Base-by-base conservation (phyloP, 305 asterid genomes). In the Fraxinus platypoda region DNA sequence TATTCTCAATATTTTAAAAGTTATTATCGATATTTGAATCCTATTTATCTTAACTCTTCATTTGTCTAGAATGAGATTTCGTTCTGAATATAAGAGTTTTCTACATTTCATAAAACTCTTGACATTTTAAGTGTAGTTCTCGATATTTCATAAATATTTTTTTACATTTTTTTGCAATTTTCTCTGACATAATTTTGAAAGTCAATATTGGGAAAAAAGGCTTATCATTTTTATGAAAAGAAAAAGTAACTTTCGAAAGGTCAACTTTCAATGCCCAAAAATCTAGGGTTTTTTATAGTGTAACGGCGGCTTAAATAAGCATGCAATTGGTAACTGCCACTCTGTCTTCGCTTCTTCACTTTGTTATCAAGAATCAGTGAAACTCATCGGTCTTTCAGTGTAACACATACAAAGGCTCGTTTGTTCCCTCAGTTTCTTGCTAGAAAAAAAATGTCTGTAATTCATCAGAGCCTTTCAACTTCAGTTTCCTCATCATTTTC, bases 401-500 rank as follows among this genome's bases (percentile, higher is more conserved):
- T 23, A 3, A 26, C 9, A 6, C n/a, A 28, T 0, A 68, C 37
- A 74, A 35, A 33, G 76, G 34, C 41, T 30, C 43, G 8, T 30
- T 31, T 31, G 25, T 71, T 71, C 23, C 75, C 75, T 71, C 41
- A 13, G 43, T 71, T 31, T 71, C 6, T 30, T 71, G 21, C 2
- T 33, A 31, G 31, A 66, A 26, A 26, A 62, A 17, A 84, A 76
- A 93, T 93, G 98, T 86, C 95, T 54, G 89, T 86, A 26, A 85
- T 94, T 86, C 90, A 88, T 73, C 95, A 89, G 17, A 86, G 68
- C 87, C 80, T 90, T 59, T 86, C 93, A 13, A 80, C 92, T 25
- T 84, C 93, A 25, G 82, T 94, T 77, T 86, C 97, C 66, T 90
- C 97, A 33, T 89, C 95, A 70, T 30, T 91, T 80, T 93, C 97